Conservation (phyloP, 805 yeast genomes). For the Schizosaccharomyces pombe region DNA sequence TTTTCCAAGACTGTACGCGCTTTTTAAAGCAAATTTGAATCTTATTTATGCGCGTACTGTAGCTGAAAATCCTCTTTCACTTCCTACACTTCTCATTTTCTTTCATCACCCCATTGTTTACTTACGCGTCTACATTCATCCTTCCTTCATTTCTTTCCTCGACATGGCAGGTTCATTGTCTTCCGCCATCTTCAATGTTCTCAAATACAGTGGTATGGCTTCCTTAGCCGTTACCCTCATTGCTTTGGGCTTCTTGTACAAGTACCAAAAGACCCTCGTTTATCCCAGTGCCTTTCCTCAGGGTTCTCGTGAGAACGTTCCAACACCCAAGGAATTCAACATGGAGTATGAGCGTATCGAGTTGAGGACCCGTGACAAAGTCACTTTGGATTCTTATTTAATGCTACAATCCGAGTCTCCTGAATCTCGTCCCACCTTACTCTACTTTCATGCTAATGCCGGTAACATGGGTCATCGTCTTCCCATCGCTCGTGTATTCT, state of each 20-base stretch:
- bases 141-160: neutral
- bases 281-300: conserved; percentile 66
- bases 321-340: conserved; percentile 49
- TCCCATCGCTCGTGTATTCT: conserved; percentile 55
- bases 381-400: conserved; percentile 38
- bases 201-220: neutral
- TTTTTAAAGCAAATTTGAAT: too few relatives aligned
- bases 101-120: too few relatives aligned
- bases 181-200: neutral
- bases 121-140: too few relatives aligned
- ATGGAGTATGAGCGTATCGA: conserved; percentile 40
- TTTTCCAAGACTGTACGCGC: too few relatives aligned
- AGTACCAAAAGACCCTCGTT: conserved; percentile 41
- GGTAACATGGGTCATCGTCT: conserved; percentile 85
- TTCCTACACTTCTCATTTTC: too few relatives aligned
- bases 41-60: too few relatives aligned
- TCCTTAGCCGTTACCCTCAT: neutral
- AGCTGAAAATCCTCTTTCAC: too few relatives aligned
- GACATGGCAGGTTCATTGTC: neutral
- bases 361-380: conserved; percentile 48
- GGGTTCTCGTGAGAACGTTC: conserved; percentile 41
- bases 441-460: conserved; percentile 76
- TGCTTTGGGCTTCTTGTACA: conserved; percentile 20
- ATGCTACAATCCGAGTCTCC: conserved; percentile 14
- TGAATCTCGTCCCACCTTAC: conserved; percentile 26